These are phyloP conservation scores for Corinectria fuckeliana DNA, from an alignment of 2,329 filamentous ascomycete genomes.

Conservation along the genomic window DNA sequence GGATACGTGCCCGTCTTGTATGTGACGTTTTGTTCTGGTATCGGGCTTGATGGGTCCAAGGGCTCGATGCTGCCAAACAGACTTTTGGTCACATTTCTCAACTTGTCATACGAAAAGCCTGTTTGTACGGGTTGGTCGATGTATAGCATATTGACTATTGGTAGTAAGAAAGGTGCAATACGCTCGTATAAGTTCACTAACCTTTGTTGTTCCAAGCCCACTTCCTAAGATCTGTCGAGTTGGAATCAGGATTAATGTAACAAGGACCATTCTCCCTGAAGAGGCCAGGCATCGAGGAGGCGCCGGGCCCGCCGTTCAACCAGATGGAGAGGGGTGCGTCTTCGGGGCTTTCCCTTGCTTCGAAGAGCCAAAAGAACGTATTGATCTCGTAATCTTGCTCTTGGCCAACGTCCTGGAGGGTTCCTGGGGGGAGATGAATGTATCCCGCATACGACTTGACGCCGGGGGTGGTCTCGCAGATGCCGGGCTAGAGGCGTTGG, in stretches of 20 bases:
- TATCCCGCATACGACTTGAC: background rate
- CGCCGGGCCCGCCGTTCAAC: background rate
- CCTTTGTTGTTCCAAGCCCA: too few relatives aligned
- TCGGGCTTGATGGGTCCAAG: too few relatives aligned
- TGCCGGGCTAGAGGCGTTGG: too few relatives aligned
- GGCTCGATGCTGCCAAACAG: too few relatives aligned
- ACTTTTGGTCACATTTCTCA: too few relatives aligned
- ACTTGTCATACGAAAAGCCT: background rate
- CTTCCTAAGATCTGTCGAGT: too few relatives aligned
- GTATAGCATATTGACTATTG: too few relatives aligned
- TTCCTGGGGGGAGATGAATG: background rate
- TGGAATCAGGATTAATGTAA: too few relatives aligned
- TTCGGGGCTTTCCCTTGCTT: background rate
- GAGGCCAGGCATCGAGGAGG: background rate
- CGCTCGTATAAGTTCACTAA: too few relatives aligned
- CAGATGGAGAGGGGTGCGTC: background rate
- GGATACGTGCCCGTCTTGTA: too few relatives aligned
- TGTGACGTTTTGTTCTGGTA: too few relatives aligned
- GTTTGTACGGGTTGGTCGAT: background rate
- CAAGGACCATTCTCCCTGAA: background rate
- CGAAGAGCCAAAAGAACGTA: conserved; percentile 2
- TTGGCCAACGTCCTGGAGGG: background rate
- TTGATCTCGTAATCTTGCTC: background rate
- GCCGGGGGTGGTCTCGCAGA: conserved; percentile 1
- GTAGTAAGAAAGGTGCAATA: too few relatives aligned